Evolutionary conservation across 306 rosid species (phyloP).

Genomic region (Canavalia gladiata): DNA sequence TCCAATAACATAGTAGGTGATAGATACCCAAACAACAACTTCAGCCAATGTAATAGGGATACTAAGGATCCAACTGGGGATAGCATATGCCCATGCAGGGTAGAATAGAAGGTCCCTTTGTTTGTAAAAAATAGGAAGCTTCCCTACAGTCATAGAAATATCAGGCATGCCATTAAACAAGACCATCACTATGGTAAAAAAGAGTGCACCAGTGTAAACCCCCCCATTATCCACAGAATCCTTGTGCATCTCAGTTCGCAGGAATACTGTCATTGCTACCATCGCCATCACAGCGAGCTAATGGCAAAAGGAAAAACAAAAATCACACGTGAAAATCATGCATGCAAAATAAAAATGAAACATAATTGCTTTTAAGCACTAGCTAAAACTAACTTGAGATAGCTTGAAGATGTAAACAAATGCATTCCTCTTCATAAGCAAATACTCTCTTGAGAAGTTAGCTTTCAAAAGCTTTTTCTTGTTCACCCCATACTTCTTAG

Average conservation of each 20-base stretch:
- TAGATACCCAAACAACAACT: constrained; percentile 64
- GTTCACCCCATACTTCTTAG: constrained; percentile 49
- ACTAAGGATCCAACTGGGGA: constrained; percentile 72
- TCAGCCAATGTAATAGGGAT: constrained; percentile 66
- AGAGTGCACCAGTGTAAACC: constrained; percentile 57
- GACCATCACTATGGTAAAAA: constrained; percentile 41
- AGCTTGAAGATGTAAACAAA: constrained; percentile 58
- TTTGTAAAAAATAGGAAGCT: constrained; percentile 79
- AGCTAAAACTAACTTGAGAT: constrained; percentile 44
- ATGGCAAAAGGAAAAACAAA: not conserved
- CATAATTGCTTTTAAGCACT: not conserved
- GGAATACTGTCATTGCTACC: constrained; percentile 50
- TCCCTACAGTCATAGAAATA: constrained; percentile 65
- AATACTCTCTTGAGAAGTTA: constrained; percentile 57
- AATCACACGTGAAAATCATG: constrained; percentile 8
- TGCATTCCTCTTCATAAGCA: constrained; percentile 61
- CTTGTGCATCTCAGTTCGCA: constrained; percentile 57
- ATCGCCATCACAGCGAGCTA: constrained; percentile 53
- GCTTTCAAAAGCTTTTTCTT: constrained; percentile 57
- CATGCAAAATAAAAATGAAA: not conserved
- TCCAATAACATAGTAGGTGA: constrained; percentile 74
- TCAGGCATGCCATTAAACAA: constrained; percentile 66
- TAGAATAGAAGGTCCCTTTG: constrained; percentile 70
- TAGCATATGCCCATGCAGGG: constrained; percentile 77
- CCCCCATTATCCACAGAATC: constrained; percentile 47